Conservation (phyloP, 331 rosid genomes). For the Prunus yedoensis region DNA sequence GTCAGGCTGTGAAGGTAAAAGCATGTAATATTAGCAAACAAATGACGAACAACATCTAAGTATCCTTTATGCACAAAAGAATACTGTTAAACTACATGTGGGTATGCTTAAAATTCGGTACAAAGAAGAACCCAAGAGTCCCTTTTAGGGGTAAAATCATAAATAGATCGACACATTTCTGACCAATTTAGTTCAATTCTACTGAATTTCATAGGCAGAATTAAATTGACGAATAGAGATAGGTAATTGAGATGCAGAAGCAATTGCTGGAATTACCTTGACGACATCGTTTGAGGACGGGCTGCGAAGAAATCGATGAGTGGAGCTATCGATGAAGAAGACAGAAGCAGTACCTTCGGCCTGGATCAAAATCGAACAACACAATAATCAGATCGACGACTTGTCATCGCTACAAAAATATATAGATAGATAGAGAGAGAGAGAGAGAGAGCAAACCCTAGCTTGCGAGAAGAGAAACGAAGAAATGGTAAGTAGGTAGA, state of each 20-base stretch:
- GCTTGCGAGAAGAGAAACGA: slow-evolving; percentile 45
- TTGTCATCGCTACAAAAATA: not conserved
- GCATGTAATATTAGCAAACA: slow-evolving; percentile 23
- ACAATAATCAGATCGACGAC: slow-evolving; percentile 51
- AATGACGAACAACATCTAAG: not conserved
- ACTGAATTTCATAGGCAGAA: not conserved
- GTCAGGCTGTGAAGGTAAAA: slow-evolving; percentile 49
- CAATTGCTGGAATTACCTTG: slow-evolving; percentile 36
- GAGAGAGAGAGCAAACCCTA: slow-evolving; percentile 48
- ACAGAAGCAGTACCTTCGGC: slow-evolving; percentile 59
- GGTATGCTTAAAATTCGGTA: not conserved
- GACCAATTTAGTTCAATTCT: not conserved
- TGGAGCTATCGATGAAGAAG: slow-evolving; percentile 62
- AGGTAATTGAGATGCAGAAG: slow-evolving; percentile 1
- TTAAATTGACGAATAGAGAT: not conserved
- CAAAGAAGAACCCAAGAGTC: not conserved
- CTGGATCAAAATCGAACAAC: slow-evolving; percentile 43
- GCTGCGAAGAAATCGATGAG: slow-evolving; percentile 56
- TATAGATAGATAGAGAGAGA: not conserved
- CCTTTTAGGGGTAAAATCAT: not conserved
- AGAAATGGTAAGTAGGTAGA: slow-evolving; percentile 37
- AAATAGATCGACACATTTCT: not conserved
- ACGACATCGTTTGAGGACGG: slow-evolving; percentile 50
- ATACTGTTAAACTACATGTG: not conserved
- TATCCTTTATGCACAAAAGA: not conserved